Conservation (phyloP, 495 filamentous ascomycete species). For the Penicillium bovifimosum region DNA sequence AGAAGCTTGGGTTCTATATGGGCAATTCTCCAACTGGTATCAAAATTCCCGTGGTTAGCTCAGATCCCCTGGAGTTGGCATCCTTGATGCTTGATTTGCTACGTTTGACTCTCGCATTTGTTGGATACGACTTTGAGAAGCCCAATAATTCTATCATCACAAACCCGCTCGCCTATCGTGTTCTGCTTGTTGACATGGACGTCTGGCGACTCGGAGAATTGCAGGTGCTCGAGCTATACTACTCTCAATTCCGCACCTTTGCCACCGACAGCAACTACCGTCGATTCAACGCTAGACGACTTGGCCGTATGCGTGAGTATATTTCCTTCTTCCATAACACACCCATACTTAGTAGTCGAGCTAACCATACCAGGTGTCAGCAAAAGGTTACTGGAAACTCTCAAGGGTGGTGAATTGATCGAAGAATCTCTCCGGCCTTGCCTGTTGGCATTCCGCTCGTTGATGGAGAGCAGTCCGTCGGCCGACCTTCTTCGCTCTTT, state of each 20-base stretch:
- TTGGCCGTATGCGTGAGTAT: slow-evolving; percentile 83
- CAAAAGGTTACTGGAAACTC: slow-evolving; percentile 79
- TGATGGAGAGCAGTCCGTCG: slow-evolving; percentile 73
- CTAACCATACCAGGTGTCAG: slow-evolving; percentile 62
- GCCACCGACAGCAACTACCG: slow-evolving; percentile 80
- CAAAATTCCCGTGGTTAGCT: slow-evolving; percentile 33
- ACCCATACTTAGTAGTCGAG: not conserved
- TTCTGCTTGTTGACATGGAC: slow-evolving; percentile 87
- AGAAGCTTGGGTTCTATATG: slow-evolving; percentile 57
- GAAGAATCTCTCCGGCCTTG: slow-evolving; percentile 66
- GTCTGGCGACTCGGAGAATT: slow-evolving; percentile 76
- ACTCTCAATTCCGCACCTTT: slow-evolving; percentile 83
- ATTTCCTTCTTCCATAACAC: not conserved
- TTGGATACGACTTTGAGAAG: slow-evolving; percentile 73
- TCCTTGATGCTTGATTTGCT: slow-evolving; percentile 66
- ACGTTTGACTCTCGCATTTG: slow-evolving; percentile 70
- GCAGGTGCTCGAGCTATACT: slow-evolving; percentile 78
- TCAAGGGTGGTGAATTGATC: slow-evolving; percentile 77
- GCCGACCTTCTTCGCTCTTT: slow-evolving; percentile 81
- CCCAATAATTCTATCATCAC: slow-evolving; percentile 86
- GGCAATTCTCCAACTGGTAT: slow-evolving; percentile 18
- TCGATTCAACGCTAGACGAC: slow-evolving; percentile 79
- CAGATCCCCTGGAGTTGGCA: slow-evolving; percentile 47
- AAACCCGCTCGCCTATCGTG: slow-evolving; percentile 88
- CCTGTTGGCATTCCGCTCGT: slow-evolving; percentile 65